Evolutionary conservation across 2,329 filamentous ascomycete genomes (phyloP).

Genomic region (Knufia fluminis): DNA sequence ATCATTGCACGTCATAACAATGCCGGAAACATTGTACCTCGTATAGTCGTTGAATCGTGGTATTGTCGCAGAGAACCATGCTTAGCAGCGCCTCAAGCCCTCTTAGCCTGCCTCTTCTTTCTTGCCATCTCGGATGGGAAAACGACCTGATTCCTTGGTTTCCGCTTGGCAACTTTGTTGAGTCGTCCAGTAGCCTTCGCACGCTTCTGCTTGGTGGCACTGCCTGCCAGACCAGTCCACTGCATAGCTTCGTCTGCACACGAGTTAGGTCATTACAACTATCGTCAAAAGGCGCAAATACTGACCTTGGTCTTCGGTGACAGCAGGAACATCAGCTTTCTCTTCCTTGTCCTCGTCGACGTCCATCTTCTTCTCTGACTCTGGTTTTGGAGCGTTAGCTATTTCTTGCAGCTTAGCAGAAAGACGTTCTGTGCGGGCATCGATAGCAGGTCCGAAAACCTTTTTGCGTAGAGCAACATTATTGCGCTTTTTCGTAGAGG

Average conservation of each 20-base stretch:
- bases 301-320: conserved; percentile 9
- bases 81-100: neutral
- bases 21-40: too few relatives aligned
- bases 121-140: conserved; percentile 18
- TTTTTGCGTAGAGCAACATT: conserved; percentile 67
- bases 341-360: conserved; percentile 37
- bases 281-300: neutral
- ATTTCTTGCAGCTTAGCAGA: conserved; percentile 78
- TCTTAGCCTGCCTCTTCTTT: conserved; percentile 13
- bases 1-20: too few relatives aligned
- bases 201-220: conserved; percentile 10
- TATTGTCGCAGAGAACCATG: neutral
- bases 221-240: conserved; percentile 11
- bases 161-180: conserved; percentile 19
- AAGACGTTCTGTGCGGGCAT: conserved; percentile 69
- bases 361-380: conserved; percentile 26
- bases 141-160: conserved; percentile 17
- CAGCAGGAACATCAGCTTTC: conserved; percentile 32
- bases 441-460: conserved; percentile 76
- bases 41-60: neutral
- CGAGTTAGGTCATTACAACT: neutral
- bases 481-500: conserved; percentile 74
- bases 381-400: conserved; percentile 63
- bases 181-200: conserved; percentile 9
- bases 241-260: conserved; percentile 18